Conservation (phyloP, 441 rosid species). For the Adansonia madagascariensis region DNA sequence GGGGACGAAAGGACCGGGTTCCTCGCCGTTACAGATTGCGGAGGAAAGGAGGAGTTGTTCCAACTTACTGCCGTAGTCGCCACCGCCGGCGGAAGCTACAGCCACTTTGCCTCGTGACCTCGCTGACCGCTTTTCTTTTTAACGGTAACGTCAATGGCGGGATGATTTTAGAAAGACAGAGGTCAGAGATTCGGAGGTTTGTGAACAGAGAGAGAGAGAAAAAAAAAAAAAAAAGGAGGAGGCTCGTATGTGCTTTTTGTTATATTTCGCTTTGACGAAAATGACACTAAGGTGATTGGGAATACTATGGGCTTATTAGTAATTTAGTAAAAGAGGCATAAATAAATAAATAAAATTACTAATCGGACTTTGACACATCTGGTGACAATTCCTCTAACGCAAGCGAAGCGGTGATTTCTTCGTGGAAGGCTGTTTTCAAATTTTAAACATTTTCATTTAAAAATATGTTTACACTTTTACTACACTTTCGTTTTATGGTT, state of each 20-base stretch:
- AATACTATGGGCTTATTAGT: neutral
- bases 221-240: too few species aligned
- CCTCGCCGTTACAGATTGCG: slow-evolving; percentile 90
- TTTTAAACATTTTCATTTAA: too few species aligned
- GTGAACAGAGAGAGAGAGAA: slow-evolving; percentile 22
- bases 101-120: slow-evolving; percentile 73
- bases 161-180: neutral
- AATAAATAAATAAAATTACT: neutral
- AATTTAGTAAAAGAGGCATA: neutral
- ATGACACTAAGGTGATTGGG: slow-evolving; percentile 22
- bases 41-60: slow-evolving; percentile 85
- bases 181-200: slow-evolving; percentile 20
- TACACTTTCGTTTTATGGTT: too few species aligned
- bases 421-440: too few species aligned
- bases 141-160: neutral
- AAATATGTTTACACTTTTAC: too few species aligned
- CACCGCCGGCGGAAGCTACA: slow-evolving; percentile 46
- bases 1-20: slow-evolving; percentile 82
- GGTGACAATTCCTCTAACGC: neutral
- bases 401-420: neutral
- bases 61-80: slow-evolving; percentile 74
- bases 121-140: slow-evolving; percentile 59
- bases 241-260: neutral
- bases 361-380: neutral
- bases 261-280: slow-evolving; percentile 37